Conservation (phyloP, 2,329 filamentous ascomycete species). For the Scedosporium aurantiacum region DNA sequence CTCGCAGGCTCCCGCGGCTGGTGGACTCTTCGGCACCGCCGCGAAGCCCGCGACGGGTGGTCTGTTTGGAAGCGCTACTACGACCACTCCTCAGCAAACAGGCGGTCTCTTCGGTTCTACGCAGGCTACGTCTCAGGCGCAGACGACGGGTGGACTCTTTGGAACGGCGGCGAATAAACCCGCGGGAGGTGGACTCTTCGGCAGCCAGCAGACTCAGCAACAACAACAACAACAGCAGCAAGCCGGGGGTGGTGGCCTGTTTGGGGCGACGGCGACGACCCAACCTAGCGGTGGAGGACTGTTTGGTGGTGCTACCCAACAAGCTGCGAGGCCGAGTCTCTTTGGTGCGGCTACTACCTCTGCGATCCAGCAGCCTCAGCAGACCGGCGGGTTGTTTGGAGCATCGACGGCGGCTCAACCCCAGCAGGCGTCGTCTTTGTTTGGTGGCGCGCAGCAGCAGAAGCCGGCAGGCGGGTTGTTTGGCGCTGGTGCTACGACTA, state of each 20-base stretch:
- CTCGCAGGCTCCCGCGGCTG: constrained; percentile 22
- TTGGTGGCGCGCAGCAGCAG: constrained; percentile 3
- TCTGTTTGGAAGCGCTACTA: constrained; percentile 19
- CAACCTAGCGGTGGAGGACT: constrained; percentile 10
- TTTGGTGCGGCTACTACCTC: not conserved
- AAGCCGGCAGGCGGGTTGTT: not conserved
- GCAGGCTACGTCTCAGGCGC: constrained; percentile 9
- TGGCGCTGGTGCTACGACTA: not conserved
- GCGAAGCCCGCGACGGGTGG: constrained; percentile 16
- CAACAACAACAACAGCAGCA: constrained; percentile 13
- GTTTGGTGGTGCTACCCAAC: constrained; percentile 5
- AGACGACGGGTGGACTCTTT: constrained; percentile 11
- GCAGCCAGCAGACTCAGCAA: constrained; percentile 15
- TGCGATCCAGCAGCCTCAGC: not conserved
- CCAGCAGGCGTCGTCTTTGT: constrained; percentile 5
- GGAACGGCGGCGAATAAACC: constrained; percentile 5
- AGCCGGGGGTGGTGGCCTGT: constrained; percentile 15
- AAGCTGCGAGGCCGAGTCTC: constrained; percentile 2
- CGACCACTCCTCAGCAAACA: constrained; percentile 15
- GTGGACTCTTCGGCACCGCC: constrained; percentile 25
- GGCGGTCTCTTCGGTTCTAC: not conserved
- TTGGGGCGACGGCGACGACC: constrained; percentile 13
- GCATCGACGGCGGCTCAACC: constrained; percentile 1
- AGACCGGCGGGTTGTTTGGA: constrained; percentile 9
- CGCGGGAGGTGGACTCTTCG: constrained; percentile 20